A percentile compares a stretch with the other conserved stretches of the same genome.
Conservation (phyloP, 1,284 basidiomycete genomes). For the Ganoderma leucocontextum region DNA sequence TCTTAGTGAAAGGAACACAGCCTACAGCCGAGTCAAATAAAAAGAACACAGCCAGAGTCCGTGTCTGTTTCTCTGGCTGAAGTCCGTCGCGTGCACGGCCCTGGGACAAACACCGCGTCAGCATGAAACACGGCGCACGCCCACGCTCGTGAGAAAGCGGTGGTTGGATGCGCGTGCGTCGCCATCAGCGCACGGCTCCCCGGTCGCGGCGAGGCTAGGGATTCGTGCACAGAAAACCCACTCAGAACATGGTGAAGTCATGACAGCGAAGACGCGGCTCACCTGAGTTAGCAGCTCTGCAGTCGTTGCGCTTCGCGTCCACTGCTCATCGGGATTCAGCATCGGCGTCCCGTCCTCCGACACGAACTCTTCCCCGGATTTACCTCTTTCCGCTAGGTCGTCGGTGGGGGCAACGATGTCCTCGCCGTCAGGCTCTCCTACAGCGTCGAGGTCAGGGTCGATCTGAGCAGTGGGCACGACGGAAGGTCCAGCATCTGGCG, state of each 20-base stretch:
- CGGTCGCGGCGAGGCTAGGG: slow-evolving; percentile 56
- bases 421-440: slow-evolving; percentile 16
- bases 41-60: too few relatives aligned
- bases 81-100: too few relatives aligned
- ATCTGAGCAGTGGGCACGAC: slow-evolving; percentile 8
- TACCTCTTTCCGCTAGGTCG: background rate
- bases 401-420: slow-evolving; percentile 12
- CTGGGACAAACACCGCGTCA: too few relatives aligned
- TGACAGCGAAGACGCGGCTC: slow-evolving; percentile 1
- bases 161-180: too few relatives aligned
- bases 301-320: background rate
- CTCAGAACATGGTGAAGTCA: background rate
- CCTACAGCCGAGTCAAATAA: too few relatives aligned
- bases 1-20: too few relatives aligned
- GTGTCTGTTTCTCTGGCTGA: too few relatives aligned
- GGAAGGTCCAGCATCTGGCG: background rate
- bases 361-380: slow-evolving; percentile 55
- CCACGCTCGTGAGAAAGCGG: too few relatives aligned
- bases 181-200: too few relatives aligned
- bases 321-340: slow-evolving; percentile 66
- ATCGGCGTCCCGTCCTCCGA: slow-evolving; percentile 71
- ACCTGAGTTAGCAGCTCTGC: slow-evolving; percentile 70
- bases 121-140: too few relatives aligned
- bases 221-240: slow-evolving; percentile 51
- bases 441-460: slow-evolving; percentile 8